phyloP scores from a whole-genome alignment of 2,329 filamentous ascomycete genomes.

The Teratosphaeria destructans region DNA sequence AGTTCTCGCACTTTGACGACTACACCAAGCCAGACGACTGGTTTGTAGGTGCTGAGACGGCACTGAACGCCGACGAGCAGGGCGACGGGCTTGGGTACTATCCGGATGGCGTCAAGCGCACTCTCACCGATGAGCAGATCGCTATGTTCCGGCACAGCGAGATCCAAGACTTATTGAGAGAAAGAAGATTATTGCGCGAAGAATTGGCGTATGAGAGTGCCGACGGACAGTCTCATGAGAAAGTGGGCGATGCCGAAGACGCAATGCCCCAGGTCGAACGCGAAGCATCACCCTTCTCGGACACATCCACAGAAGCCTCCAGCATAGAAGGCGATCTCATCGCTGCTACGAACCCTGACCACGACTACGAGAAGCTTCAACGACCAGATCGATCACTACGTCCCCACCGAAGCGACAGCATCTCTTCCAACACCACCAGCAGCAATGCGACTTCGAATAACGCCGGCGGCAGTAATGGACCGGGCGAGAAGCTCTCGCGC shows the following conservation, averaged over 20 bases:
- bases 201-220: not conserved
- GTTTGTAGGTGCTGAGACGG: slow-evolving; percentile 22
- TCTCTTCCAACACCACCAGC: not conserved
- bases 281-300: not conserved
- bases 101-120: slow-evolving; percentile 73
- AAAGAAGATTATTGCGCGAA: slow-evolving; percentile 16
- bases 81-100: slow-evolving; percentile 71
- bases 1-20: slow-evolving; percentile 33
- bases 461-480: not conserved
- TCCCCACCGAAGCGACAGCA: not conserved
- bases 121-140: slow-evolving; percentile 83
- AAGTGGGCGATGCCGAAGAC: not conserved
- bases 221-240: not conserved
- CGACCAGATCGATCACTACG: not conserved
- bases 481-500: not conserved
- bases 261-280: not conserved
- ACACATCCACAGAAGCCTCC: slow-evolving; percentile 13
- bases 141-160: slow-evolving; percentile 85
- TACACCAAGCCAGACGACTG: slow-evolving; percentile 24
- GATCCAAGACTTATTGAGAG: slow-evolving; percentile 58
- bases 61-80: slow-evolving; percentile 35
- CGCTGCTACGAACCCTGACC: not conserved
- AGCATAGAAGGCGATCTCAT: slow-evolving; percentile 19
- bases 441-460: not conserved
- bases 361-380: not conserved